A percentile compares a stretch with the other conserved stretches of the same genome.
phyloP scores from a whole-genome alignment of 176 grass and related monocot species.

The Tillandsia leiboldiana region DNA sequence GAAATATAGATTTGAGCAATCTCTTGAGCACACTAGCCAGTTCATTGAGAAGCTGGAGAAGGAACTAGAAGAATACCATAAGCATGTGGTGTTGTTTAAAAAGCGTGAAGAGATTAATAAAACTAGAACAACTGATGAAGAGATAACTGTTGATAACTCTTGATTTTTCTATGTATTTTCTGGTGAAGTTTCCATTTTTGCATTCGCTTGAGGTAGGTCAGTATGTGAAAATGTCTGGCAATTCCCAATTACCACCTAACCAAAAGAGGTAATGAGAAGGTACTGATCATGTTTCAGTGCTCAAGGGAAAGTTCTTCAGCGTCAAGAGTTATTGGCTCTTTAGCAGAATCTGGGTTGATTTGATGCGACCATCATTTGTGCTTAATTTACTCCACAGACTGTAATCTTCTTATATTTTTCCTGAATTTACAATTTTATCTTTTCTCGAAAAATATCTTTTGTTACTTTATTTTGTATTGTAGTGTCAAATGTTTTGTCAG shows the following conservation, averaged over 20 bases:
- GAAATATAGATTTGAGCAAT: conserved; percentile 81
- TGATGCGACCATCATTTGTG: too few species aligned
- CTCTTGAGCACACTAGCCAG: conserved; percentile 67
- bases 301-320: neutral
- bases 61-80: conserved; percentile 61
- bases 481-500: neutral
- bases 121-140: conserved; percentile 17
- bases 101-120: conserved; percentile 21
- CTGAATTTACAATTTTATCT: neutral
- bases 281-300: neutral
- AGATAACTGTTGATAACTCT: conserved; percentile 12
- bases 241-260: neutral
- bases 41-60: conserved; percentile 61
- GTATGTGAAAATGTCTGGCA: neutral
- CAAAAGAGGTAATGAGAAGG: neutral
- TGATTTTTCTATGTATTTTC: neutral
- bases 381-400: neutral
- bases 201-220: neutral
- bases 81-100: conserved; percentile 59
- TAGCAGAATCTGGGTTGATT: too few species aligned
- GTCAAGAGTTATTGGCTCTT: too few species aligned
- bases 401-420: neutral
- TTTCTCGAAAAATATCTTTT: neutral
- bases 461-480: neutral
- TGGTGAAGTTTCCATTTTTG: neutral